phyloP scores from a whole-genome alignment of 2,329 filamentous ascomycete genomes.

The Fusarium lateritium region DNA sequence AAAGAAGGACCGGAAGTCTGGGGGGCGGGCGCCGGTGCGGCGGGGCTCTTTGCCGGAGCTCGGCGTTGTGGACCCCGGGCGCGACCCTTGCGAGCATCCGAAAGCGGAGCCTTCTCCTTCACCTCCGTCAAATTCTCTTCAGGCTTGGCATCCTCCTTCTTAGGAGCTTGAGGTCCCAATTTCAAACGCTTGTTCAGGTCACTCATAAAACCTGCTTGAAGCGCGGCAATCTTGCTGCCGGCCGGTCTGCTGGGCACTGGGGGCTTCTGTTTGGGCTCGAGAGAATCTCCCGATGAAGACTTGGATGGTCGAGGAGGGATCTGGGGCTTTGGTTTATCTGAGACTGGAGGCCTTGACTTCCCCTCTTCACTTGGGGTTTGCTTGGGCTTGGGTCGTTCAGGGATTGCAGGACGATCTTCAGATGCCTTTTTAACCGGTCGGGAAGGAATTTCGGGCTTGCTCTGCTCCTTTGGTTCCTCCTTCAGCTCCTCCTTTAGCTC shows the following conservation, averaged over 20 bases:
- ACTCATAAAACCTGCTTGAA: constrained; percentile 93
- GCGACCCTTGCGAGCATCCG: constrained; percentile 90
- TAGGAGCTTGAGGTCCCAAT: constrained; percentile 84
- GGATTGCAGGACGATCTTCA: constrained; percentile 62
- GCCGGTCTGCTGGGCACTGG: constrained; percentile 80
- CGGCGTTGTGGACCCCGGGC: constrained; percentile 89
- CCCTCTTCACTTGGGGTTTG: constrained; percentile 56
- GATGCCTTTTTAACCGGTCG: constrained; percentile 58
- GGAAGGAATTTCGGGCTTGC: constrained; percentile 51
- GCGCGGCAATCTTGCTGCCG: constrained; percentile 88
- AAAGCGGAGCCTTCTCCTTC: constrained; percentile 83
- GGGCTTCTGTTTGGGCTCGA: constrained; percentile 80
- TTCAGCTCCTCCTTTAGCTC: constrained; percentile 46
- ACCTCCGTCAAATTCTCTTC: constrained; percentile 69
- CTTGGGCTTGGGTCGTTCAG: constrained; percentile 69
- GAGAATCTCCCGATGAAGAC: constrained; percentile 56
- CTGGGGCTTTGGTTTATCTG: constrained; percentile 71
- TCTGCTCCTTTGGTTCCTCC: constrained; percentile 43
- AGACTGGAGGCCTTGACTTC: constrained; percentile 60
- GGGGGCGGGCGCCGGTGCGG: constrained; percentile 54
- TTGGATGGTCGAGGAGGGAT: constrained; percentile 76
- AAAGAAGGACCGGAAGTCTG: constrained; percentile 57
- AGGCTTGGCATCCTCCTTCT: constrained; percentile 76
- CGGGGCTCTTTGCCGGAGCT: constrained; percentile 69
- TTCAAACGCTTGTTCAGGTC: constrained; percentile 92